Evolutionary conservation across 2,329 filamentous ascomycete species (phyloP).

Genomic region (Ophiostoma australiae): DNA sequence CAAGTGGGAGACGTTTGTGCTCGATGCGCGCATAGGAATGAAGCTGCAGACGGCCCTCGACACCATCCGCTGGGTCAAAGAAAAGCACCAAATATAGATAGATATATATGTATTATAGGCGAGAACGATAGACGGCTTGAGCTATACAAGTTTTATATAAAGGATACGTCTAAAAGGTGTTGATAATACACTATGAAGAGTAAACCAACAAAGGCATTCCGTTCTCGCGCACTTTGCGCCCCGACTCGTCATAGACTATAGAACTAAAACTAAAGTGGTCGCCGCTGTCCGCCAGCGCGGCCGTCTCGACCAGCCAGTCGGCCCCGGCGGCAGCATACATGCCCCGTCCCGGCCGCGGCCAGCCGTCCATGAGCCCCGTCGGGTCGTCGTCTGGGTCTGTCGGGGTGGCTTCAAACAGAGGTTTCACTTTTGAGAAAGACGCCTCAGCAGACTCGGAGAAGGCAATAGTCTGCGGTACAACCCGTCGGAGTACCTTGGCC

Average conservation of each 20-base stretch:
- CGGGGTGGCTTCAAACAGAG: constrained; percentile 27
- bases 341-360: constrained; percentile 27
- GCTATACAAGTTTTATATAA: background rate
- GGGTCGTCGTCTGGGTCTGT: constrained; percentile 29
- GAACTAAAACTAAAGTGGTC: constrained; percentile 38
- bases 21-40: constrained; percentile 71
- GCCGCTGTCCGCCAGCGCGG: constrained; percentile 31
- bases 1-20: constrained; percentile 64
- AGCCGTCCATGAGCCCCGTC: constrained; percentile 25
- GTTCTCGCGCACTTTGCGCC: constrained; percentile 25
- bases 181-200: background rate
- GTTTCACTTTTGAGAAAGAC: background rate
- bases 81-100: constrained; percentile 36
- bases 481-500: background rate
- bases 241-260: constrained; percentile 36
- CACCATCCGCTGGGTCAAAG: constrained; percentile 54
- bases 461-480: background rate
- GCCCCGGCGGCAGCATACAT: constrained; percentile 31
- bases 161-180: background rate
- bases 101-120: background rate
- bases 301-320: constrained; percentile 32
- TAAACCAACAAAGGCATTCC: constrained; percentile 12
- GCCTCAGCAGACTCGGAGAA: background rate
- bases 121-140: background rate
- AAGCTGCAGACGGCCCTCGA: constrained; percentile 65